Evolutionary conservation across 139 green algal species (phyloP).

Genomic region (Chlorella sp.): DNA sequence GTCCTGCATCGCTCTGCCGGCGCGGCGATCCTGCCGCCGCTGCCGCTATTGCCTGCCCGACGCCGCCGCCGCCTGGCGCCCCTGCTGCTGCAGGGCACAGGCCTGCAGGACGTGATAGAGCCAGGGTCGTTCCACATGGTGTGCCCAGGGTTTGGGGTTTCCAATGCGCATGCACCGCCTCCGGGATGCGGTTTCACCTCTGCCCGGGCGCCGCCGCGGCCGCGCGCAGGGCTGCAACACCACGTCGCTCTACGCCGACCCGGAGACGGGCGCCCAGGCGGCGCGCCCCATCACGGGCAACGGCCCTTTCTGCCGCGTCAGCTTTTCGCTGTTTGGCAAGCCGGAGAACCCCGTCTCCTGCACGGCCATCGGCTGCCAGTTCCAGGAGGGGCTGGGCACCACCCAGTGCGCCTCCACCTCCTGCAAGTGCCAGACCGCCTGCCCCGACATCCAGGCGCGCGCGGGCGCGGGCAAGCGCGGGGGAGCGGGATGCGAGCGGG

Average conservation of each 20-base stretch:
- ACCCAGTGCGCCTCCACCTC: slow-evolving; percentile 39
- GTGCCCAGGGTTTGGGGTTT: too few species aligned
- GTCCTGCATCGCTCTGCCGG: not conserved
- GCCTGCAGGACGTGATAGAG: slow-evolving; percentile 25
- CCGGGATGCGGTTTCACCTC: slow-evolving; percentile 14
- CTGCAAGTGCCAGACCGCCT: slow-evolving; percentile 42
- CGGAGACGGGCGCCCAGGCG: not conserved
- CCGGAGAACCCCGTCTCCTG: slow-evolving; percentile 40
- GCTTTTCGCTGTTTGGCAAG: slow-evolving; percentile 32
- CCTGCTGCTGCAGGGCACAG: slow-evolving; percentile 37
- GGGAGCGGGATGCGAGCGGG: not conserved
- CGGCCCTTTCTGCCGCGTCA: slow-evolving; percentile 26
- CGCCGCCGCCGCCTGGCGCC: too few species aligned
- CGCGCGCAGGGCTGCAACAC: not conserved
- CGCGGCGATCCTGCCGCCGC: not conserved
- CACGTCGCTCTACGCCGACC: not conserved
- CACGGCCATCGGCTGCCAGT: slow-evolving; percentile 42
- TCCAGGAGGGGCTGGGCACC: slow-evolving; percentile 27
- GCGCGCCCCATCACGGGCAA: not conserved
- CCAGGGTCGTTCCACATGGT: slow-evolving; percentile 35
- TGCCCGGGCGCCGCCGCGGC: not conserved
- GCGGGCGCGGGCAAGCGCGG: not conserved
- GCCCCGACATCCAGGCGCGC: not conserved
- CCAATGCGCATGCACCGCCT: slow-evolving; percentile 73
- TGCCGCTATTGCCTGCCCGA: not conserved